These are phyloP conservation scores for Diplotaxis tenuifolia DNA, from an alignment of 345 rosid species.

Conservation along the genomic window DNA sequence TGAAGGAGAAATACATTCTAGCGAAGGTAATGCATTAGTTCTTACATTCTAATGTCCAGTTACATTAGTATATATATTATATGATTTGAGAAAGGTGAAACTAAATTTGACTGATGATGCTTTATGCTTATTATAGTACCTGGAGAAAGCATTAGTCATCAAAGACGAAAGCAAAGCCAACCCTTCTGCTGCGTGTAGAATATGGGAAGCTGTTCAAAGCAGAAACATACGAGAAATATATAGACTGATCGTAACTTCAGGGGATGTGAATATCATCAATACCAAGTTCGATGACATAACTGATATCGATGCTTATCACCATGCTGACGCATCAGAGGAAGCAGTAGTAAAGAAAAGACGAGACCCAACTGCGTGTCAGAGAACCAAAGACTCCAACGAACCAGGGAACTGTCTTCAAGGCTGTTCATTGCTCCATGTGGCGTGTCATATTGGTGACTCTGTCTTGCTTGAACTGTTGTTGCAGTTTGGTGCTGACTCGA, in stretches of 20 bases:
- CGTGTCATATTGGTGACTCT: constrained; percentile 54
- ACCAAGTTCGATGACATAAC: constrained; percentile 56
- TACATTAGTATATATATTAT: not conserved
- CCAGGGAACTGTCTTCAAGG: constrained; percentile 77
- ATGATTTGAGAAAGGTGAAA: not conserved
- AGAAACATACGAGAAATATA: constrained; percentile 69
- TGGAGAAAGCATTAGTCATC: constrained; percentile 60
- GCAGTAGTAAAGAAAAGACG: constrained; percentile 40
- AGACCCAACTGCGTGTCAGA: constrained; percentile 60
- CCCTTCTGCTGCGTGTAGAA: constrained; percentile 35
- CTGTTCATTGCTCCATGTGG: constrained; percentile 79
- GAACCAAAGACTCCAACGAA: constrained; percentile 54
- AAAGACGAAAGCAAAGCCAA: constrained; percentile 40
- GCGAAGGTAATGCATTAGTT: constrained; percentile 57
- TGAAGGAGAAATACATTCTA: constrained; percentile 76
- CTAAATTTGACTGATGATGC: constrained; percentile 21
- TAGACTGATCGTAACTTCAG: constrained; percentile 53
- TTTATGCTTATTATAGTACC: constrained; percentile 50
- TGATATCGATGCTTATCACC: constrained; percentile 44
- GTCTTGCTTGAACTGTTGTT: constrained; percentile 81
- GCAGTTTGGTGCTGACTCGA: constrained; percentile 77
- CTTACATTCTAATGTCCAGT: not conserved
- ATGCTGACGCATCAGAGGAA: constrained; percentile 34
- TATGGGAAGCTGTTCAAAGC: constrained; percentile 79
- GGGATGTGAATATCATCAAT: constrained; percentile 50